Conservation (phyloP, 768 basidiomycete species). For the Lentinula raphanica region DNA sequence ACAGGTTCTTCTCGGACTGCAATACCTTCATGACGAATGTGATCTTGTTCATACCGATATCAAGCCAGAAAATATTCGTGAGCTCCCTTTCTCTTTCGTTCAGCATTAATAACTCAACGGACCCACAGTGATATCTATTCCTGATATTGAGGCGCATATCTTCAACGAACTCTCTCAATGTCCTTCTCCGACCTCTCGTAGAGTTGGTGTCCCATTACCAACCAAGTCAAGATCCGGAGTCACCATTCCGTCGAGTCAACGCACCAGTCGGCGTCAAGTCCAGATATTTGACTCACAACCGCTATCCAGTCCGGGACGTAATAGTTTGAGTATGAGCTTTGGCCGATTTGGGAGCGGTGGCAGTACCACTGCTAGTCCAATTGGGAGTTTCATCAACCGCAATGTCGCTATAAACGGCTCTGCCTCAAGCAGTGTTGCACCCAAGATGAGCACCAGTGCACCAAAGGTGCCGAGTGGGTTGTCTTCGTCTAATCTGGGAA, state of each 20-base stretch:
- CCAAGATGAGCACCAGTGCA: slow-evolving; percentile 33
- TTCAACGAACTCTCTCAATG: slow-evolving; percentile 60
- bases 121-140: slow-evolving; percentile 72
- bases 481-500: slow-evolving; percentile 21
- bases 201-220: slow-evolving; percentile 73
- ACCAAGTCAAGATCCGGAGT: slow-evolving; percentile 59
- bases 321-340: slow-evolving; percentile 22
- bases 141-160: slow-evolving; percentile 75
- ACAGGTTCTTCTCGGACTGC: slow-evolving; percentile 82
- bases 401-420: neutral
- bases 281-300: slow-evolving; percentile 84
- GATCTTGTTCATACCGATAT: slow-evolving; percentile 90
- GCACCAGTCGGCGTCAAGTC: slow-evolving; percentile 55
- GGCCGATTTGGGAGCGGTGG: slow-evolving; percentile 13
- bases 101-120: slow-evolving; percentile 15
- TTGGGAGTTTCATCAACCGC: slow-evolving; percentile 29
- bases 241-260: slow-evolving; percentile 51
- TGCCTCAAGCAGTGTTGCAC: slow-evolving; percentile 21
- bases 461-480: slow-evolving; percentile 37
- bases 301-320: slow-evolving; percentile 50
- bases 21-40: slow-evolving; percentile 91
- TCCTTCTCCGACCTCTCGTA: slow-evolving; percentile 69
- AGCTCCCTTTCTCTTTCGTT: slow-evolving; percentile 29
- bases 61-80: slow-evolving; percentile 94
- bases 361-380: slow-evolving; percentile 18